A percentile compares a stretch with the other conserved stretches of the same genome.
phyloP scores from a whole-genome alignment of 2,329 filamentous ascomycete genomes.

The Didymella glomerata region DNA sequence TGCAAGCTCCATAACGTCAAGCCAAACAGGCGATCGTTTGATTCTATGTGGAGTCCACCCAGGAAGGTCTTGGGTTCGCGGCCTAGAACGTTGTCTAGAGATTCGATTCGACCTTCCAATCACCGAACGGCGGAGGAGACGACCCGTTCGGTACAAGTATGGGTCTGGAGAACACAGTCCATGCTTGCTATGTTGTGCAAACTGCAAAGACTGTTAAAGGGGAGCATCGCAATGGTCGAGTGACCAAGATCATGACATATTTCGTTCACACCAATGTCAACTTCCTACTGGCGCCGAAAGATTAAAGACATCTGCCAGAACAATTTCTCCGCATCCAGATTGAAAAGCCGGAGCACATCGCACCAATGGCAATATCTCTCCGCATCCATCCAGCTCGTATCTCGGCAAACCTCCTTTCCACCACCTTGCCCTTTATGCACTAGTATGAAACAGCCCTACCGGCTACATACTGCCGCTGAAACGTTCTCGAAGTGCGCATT shows the following conservation, averaged over 20 bases:
- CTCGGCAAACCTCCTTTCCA: background rate
- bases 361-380: background rate
- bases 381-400: background rate
- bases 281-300: background rate
- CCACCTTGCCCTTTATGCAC: background rate
- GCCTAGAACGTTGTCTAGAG: background rate
- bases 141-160: background rate
- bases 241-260: background rate
- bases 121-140: background rate
- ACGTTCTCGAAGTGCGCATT: background rate
- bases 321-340: background rate
- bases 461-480: background rate
- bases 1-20: background rate
- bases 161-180: background rate
- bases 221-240: background rate
- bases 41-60: background rate
- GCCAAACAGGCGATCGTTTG: background rate
- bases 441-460: slow-evolving; percentile 8
- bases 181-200: background rate
- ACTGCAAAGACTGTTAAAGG: background rate
- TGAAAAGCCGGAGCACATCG: background rate
- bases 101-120: background rate
- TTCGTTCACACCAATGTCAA: background rate
- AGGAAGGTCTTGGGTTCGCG: no score
- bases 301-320: background rate